phyloP scores from a whole-genome alignment of 352 stramenopile genomes.

The Globisporangium irregulare region DNA sequence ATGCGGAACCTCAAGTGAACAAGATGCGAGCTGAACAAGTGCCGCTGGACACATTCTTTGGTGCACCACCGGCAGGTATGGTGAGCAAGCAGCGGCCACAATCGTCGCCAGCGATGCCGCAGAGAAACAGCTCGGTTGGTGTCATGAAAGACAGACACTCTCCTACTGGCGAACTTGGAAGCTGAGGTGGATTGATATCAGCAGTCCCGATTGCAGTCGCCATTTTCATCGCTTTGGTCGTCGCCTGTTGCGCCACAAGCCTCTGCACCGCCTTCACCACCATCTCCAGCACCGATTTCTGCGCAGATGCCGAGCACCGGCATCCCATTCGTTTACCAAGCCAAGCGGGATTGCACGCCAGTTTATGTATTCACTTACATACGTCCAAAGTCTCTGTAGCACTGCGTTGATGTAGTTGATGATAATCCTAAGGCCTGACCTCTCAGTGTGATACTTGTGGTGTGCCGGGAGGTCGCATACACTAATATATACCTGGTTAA shows the following conservation, averaged over 20 bases:
- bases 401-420: no score
- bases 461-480: no score
- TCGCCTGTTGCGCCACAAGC: not conserved
- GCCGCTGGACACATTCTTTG: not conserved
- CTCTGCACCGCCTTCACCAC: not conserved
- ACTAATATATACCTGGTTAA: no score
- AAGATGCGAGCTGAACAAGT: not conserved
- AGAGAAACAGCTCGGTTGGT: not conserved
- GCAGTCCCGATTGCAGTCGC: not conserved
- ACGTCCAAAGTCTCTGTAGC: no score
- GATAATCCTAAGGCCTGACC: no score
- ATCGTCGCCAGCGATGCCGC: not conserved
- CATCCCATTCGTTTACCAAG: not conserved
- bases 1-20: not conserved
- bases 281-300: not conserved
- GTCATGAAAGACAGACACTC: not conserved
- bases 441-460: no score
- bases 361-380: not conserved
- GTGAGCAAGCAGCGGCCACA: no score
- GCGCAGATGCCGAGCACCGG: not conserved
- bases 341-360: not conserved
- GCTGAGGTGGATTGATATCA: not conserved
- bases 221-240: not conserved
- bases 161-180: not conserved
- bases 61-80: no score